Base-by-base conservation (phyloP, 768 basidiomycete genomes). In the Naganishia kalamii region DNA sequence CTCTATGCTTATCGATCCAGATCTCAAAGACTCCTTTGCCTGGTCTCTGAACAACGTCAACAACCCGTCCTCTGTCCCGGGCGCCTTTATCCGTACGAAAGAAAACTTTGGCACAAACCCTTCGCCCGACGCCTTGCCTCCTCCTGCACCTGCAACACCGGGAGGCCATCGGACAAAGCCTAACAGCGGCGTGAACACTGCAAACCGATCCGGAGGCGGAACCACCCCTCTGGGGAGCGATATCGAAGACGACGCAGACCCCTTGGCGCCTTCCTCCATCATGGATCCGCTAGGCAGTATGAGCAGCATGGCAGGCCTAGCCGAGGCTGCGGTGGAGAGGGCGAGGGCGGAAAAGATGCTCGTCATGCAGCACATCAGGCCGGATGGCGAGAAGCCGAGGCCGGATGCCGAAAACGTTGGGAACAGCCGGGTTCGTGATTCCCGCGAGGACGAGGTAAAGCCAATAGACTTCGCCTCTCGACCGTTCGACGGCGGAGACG, bases 221-320 rank as follows among this genome's bases (percentile, higher is more conserved):
- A 41, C 63, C 30, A 64, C 63, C 29, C 82, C 85, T 60, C 86
- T 44, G 48, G 46, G 23, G 23, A 41, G 54, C 87, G 67, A 88
- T 88, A 21, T 80, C 79, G 49, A 92, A 87, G 80, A 84, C 85
- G 69, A 90, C 87, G 80, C 84, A 84, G 60, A 85, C 52, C 87
- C 89, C 75, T 84, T 83, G 70, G 75, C 79, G 47, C 79, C 83
- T 47, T 84, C 83, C 59, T 80, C 70, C 46, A 78, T 78, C 54
- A 75, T 69, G 69, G 74, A 72, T 33, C 77, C 77, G 5, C 62
- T 78, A 4, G 74, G 71, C 1, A 67, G 67, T 19, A 74, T 78
- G 72, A 71, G 72, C 8, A 74, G 70, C 27, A 77, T 77, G 76
- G 76, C 76, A 7, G 77, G 72, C 2, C 51, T 78, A 63, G 77